Conservation (phyloP, 768 basidiomycete genomes). For the Amanita thiersii region DNA sequence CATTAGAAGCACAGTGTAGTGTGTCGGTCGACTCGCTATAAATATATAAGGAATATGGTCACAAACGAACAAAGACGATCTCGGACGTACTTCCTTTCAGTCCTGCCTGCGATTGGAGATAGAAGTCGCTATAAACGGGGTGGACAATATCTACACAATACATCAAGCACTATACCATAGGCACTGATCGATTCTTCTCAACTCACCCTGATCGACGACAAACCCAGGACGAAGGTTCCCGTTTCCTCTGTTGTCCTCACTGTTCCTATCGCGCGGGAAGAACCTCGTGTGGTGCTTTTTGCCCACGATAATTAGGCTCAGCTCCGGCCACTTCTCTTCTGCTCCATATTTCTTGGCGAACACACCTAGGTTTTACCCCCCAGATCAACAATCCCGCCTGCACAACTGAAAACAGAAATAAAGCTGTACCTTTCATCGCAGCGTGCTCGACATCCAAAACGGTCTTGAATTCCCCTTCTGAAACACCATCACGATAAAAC, state of each 20-base stretch:
- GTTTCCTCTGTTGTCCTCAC: constrained; percentile 26
- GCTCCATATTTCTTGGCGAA: constrained; percentile 3
- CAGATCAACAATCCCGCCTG: not conserved
- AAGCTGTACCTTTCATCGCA: constrained; percentile 31
- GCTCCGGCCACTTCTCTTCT: constrained; percentile 20
- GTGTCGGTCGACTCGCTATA: constrained; percentile 29
- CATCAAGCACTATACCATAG: not conserved
- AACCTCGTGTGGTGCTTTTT: constrained; percentile 54
- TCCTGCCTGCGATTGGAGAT: constrained; percentile 48
- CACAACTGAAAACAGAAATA: not conserved
- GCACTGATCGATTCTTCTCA: not conserved
- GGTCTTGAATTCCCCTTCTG: constrained; percentile 30
- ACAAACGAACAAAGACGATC: not conserved
- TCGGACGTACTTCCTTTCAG: constrained; percentile 42
- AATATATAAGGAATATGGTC: not conserved
- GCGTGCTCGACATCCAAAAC: constrained; percentile 36
- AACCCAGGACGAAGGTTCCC: constrained; percentile 49
- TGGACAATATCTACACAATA: constrained; percentile 25
- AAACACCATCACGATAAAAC: constrained; percentile 42
- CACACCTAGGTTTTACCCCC: not conserved
- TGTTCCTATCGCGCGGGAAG: constrained; percentile 23
- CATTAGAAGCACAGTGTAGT: constrained; percentile 43
- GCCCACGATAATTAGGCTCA: constrained; percentile 54
- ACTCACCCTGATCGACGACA: constrained; percentile 25
- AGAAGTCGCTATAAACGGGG: constrained; percentile 41